Conservation (phyloP, 2,329 filamentous ascomycete genomes). For the Hirsutella minnesotensis region DNA sequence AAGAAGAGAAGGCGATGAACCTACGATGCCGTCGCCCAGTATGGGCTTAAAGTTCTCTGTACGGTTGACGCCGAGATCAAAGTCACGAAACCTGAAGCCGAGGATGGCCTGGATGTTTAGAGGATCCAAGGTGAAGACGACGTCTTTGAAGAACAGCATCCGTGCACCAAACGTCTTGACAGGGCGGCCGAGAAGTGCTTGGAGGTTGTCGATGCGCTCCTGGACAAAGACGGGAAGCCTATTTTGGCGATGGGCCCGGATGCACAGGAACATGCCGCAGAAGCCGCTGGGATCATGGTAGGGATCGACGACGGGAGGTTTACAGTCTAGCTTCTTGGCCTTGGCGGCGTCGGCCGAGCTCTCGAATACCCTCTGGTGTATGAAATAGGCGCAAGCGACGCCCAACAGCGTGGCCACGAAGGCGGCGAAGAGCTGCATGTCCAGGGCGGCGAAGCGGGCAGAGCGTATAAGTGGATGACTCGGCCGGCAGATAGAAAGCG, state of each 20-base stretch:
- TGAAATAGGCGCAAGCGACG: neutral
- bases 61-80: constrained; percentile 56
- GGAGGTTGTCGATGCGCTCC: neutral
- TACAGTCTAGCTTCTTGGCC: neutral
- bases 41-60: neutral
- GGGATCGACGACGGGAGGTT: neutral
- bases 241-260: neutral
- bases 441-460: too few relatives aligned
- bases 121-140: neutral
- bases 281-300: neutral
- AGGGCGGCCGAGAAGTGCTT: neutral
- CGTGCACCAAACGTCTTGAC: neutral
- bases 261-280: neutral
- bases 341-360: neutral
- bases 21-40: neutral
- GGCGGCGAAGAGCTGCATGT: neutral
- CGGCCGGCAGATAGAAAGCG: too few relatives aligned
- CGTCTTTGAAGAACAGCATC: neutral
- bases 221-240: neutral
- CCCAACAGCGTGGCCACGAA: neutral
- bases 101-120: constrained; percentile 76
- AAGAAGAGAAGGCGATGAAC: neutral
- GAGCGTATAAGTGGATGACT: too few relatives aligned
- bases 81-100: constrained; percentile 72
- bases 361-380: neutral